A percentile compares a stretch with the other conserved stretches of the same genome.
Conservation (phyloP, 345 rosid genomes). For the Euclidium syriacum region DNA sequence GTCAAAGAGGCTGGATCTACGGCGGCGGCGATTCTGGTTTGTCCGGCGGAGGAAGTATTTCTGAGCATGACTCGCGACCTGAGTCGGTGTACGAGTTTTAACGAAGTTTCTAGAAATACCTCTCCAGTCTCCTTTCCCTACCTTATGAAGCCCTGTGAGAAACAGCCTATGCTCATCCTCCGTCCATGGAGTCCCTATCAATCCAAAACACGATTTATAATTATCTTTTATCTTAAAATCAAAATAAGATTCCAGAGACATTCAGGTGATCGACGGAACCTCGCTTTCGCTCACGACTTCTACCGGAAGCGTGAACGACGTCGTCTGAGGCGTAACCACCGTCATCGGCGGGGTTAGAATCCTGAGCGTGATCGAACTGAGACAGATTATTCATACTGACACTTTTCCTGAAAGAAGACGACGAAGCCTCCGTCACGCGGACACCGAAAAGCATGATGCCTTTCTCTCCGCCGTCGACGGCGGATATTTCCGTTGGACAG, state of each 20-base stretch:
- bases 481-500: conserved; percentile 27
- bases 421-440: conserved; percentile 47
- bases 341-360: conserved; percentile 34
- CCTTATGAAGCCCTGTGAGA: conserved; percentile 57
- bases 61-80: conserved; percentile 85
- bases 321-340: conserved; percentile 72
- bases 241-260: not conserved
- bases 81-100: conserved; percentile 75
- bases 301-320: conserved; percentile 59
- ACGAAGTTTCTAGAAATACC: conserved; percentile 78
- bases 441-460: conserved; percentile 76
- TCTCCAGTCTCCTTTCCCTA: conserved; percentile 84
- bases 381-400: conserved; percentile 67
- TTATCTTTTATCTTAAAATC: too few species aligned
- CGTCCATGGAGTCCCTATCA: conserved; percentile 73
- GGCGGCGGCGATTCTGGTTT: conserved; percentile 62
- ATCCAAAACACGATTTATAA: too few species aligned
- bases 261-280: conserved; percentile 31
- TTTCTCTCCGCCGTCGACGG: conserved; percentile 29
- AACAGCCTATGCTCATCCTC: conserved; percentile 71
- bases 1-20: conserved; percentile 71
- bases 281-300: conserved; percentile 68
- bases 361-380: conserved; percentile 52
- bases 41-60: conserved; percentile 67
- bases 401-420: conserved; percentile 54